Conservation (phyloP, 1,284 basidiomycete species). For the Moesziomyces antarcticus region DNA sequence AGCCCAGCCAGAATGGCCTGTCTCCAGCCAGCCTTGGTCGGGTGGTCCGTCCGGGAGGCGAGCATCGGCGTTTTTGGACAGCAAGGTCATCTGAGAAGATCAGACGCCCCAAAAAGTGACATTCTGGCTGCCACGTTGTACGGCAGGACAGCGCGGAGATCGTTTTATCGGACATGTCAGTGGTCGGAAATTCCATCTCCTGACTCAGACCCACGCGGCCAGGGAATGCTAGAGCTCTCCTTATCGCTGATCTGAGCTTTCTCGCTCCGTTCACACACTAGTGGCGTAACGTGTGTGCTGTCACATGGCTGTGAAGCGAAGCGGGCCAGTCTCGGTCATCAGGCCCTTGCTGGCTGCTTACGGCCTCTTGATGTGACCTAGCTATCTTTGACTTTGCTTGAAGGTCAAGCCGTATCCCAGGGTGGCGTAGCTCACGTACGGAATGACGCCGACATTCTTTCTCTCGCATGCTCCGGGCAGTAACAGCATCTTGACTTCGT, state of each 20-base stretch:
- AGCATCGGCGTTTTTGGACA: slow-evolving; percentile 26
- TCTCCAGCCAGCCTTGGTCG: neutral
- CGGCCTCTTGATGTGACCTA: too few species aligned
- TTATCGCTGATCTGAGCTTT: neutral
- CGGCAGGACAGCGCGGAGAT: neutral
- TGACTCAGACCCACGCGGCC: slow-evolving; percentile 12
- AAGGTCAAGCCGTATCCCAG: too few species aligned
- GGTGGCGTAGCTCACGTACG: too few species aligned
- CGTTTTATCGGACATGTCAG: slow-evolving; percentile 3
- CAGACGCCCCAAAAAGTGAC: slow-evolving; percentile 2
- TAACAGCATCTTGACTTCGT: too few species aligned
- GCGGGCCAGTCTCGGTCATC: neutral
- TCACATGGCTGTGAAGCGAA: neutral
- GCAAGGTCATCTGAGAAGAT: neutral
- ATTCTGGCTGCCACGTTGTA: neutral
- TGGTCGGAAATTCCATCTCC: slow-evolving; percentile 14
- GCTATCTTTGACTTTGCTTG: neutral
- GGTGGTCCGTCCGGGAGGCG: neutral
- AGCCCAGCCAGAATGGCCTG: neutral
- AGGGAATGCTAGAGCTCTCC: slow-evolving; percentile 3
- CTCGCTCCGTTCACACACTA: neutral
- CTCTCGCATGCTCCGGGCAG: too few species aligned
- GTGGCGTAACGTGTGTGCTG: neutral
- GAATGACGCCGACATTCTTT: too few species aligned
- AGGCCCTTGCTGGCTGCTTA: neutral